These are phyloP conservation scores for Fusarium camptoceras DNA, from an alignment of 2,329 filamentous ascomycete species.

Conservation along the genomic window DNA sequence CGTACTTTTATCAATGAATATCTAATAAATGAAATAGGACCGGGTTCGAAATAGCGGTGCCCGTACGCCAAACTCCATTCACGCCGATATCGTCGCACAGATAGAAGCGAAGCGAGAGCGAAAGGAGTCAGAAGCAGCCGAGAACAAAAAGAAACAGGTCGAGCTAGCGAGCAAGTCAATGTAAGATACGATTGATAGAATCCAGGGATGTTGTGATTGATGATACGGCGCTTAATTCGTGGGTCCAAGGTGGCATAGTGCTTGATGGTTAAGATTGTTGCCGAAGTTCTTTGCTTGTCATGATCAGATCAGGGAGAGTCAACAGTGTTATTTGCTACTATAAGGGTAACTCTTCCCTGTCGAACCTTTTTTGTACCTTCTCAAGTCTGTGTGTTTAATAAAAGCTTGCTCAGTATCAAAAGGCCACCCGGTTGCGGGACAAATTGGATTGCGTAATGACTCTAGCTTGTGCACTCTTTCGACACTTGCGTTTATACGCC, in stretches of 20 bases:
- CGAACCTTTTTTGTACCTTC: not conserved
- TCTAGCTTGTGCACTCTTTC: not conserved
- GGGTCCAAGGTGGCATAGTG: not conserved
- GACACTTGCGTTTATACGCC: not conserved
- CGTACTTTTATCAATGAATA: accelerated
- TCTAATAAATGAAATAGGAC: slow-evolving; percentile 21
- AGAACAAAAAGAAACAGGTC: not conserved
- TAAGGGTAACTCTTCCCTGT: no score
- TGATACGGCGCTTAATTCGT: not conserved
- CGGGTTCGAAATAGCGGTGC: slow-evolving; percentile 44
- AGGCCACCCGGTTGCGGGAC: no score
- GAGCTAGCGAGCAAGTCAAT: not conserved
- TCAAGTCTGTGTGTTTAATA: not conserved
- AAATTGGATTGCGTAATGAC: no score
- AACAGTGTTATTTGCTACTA: not conserved
- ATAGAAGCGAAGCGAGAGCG: slow-evolving; percentile 32
- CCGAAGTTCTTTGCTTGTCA: not conserved
- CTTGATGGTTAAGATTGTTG: not conserved
- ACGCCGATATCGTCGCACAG: slow-evolving; percentile 43
- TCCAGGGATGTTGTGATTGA: not conserved
- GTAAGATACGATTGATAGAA: not conserved
- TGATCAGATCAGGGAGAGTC: no score
- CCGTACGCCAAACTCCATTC: slow-evolving; percentile 43
- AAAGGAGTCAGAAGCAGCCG: not conserved
- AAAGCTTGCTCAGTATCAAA: not conserved